Conservation (phyloP, 352 stramenopile genomes). For the Halophytophthora batemanensis region DNA sequence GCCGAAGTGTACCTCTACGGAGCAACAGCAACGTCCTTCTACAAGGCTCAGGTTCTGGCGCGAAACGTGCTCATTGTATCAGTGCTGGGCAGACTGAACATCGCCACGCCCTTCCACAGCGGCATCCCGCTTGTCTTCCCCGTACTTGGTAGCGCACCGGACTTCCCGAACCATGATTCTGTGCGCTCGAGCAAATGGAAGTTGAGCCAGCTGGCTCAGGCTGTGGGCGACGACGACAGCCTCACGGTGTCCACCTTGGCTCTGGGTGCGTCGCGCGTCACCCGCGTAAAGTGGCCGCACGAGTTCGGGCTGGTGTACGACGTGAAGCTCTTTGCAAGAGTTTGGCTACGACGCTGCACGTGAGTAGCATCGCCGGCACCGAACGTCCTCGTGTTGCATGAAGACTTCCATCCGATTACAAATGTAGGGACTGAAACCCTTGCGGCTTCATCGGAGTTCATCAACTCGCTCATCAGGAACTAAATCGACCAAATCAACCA, state of each 20-base stretch:
- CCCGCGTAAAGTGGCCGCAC: conserved; percentile 39
- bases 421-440: too few relatives aligned
- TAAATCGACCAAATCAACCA: too few relatives aligned
- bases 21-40: conserved; percentile 78
- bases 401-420: too few relatives aligned
- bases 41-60: conserved; percentile 12
- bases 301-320: conserved; percentile 63
- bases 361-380: too few relatives aligned
- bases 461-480: too few relatives aligned
- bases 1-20: conserved; percentile 73
- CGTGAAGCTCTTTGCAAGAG: conserved; percentile 50
- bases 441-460: too few relatives aligned
- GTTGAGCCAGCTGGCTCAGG: conserved; percentile 11
- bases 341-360: conserved; percentile 65
- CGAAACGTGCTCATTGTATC: conserved; percentile 85
- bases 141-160: conserved; percentile 70
- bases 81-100: conserved; percentile 71
- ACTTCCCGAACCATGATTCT: conserved; percentile 87
- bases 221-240: conserved; percentile 6
- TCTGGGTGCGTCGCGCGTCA: conserved; percentile 24
- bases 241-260: conserved; percentile 28
- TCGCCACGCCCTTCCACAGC: conserved; percentile 86
- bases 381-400: too few relatives aligned
- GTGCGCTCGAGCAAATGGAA: conserved; percentile 56
- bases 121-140: conserved; percentile 92